A percentile compares a stretch with the other conserved stretches of the same genome.
Conservation (phyloP, 768 basidiomycete genomes). For the Trametes cubensis region DNA sequence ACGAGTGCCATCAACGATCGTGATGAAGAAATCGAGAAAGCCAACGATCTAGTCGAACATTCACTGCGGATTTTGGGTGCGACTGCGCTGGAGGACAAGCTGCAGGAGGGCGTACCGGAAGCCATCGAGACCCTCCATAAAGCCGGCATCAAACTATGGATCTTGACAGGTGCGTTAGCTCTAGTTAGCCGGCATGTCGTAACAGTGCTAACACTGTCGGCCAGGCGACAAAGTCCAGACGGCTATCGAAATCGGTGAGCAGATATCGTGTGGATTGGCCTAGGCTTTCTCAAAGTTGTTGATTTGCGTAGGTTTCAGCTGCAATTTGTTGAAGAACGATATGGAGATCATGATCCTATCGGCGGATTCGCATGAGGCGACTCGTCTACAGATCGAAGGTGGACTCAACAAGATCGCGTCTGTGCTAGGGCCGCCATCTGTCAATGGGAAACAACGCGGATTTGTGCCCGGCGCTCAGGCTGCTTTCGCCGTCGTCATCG, state of each 20-base stretch:
- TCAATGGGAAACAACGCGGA: slow-evolving; percentile 62
- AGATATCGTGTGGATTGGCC: not conserved
- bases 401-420: slow-evolving; percentile 95
- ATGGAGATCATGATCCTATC: slow-evolving; percentile 99
- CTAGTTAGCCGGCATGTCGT: not conserved
- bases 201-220: slow-evolving; percentile 5
- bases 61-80: slow-evolving; percentile 86
- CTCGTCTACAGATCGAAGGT: slow-evolving; percentile 86
- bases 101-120: slow-evolving; percentile 96
- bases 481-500: slow-evolving; percentile 93
- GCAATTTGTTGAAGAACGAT: slow-evolving; percentile 89
- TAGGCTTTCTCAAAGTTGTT: not conserved
- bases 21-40: slow-evolving; percentile 91
- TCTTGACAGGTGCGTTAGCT: slow-evolving; percentile 73
- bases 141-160: slow-evolving; percentile 98
- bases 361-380: slow-evolving; percentile 71
- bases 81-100: slow-evolving; percentile 95
- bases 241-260: slow-evolving; percentile 88
- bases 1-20: slow-evolving; percentile 72
- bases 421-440: slow-evolving; percentile 72
- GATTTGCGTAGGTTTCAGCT: slow-evolving; percentile 69
- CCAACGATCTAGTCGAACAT: slow-evolving; percentile 82
- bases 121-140: slow-evolving; percentile 89
- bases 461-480: slow-evolving; percentile 66
- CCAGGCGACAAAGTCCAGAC: slow-evolving; percentile 96